Evolutionary conservation across 169 alveolate genomes (phyloP).

Genomic region (Eimeria maxima): DNA sequence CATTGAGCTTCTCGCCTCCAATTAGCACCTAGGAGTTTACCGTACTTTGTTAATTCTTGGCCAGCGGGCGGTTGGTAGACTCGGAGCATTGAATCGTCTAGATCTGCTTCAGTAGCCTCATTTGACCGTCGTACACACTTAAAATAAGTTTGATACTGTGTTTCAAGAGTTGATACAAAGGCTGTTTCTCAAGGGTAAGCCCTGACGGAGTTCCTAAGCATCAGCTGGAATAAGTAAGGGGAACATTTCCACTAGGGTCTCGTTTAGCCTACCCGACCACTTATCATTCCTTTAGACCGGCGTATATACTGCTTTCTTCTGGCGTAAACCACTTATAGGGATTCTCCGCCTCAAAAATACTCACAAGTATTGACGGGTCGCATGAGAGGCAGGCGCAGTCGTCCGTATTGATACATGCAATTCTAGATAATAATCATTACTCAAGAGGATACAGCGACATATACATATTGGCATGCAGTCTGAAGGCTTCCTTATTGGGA

Average conservation of each 20-base stretch:
- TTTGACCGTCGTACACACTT: background rate
- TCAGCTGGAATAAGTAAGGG: background rate
- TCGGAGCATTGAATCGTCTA: background rate
- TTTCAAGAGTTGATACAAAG: background rate
- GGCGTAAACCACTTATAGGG: background rate
- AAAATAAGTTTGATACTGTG: background rate
- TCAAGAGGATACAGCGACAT: background rate
- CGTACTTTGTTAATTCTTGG: background rate
- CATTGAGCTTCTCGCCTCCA: background rate
- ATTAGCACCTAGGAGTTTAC: background rate
- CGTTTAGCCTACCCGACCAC: background rate
- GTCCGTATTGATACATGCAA: background rate
- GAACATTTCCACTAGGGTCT: background rate
- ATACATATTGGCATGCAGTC: background rate
- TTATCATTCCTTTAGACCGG: too few relatives aligned
- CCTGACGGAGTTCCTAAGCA: background rate
- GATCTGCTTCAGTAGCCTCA: background rate
- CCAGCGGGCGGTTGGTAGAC: background rate
- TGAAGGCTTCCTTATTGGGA: background rate
- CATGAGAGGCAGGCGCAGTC: background rate
- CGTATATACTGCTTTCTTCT: background rate
- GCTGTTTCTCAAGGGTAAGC: background rate
- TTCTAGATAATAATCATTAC: background rate
- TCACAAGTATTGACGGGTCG: background rate
- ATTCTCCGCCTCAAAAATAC: background rate